phyloP scores from a whole-genome alignment of 2,329 filamentous ascomycete species.

The Aspergillus sergii region DNA sequence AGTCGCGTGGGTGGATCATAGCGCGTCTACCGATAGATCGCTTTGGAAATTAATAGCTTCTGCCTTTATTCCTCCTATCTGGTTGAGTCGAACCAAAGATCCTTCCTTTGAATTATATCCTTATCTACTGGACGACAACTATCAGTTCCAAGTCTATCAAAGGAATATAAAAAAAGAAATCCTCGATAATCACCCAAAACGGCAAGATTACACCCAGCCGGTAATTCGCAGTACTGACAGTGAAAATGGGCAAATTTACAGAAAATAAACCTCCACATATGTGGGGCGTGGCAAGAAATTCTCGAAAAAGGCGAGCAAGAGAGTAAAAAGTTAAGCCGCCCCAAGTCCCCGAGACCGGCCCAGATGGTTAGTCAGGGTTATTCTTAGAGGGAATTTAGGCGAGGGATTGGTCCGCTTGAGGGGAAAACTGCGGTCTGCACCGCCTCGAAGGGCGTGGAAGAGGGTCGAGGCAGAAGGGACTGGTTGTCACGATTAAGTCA shows the following conservation, averaged over 20 bases:
- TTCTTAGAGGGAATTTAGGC: constrained; percentile 7
- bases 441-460: constrained; percentile 9
- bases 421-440: constrained; percentile 4
- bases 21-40: constrained; percentile 25
- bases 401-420: not conserved
- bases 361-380: constrained; percentile 13
- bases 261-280: constrained; percentile 6
- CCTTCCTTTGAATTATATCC: not conserved
- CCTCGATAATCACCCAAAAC: constrained; percentile 12
- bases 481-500: constrained; percentile 2
- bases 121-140: not conserved
- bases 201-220: constrained; percentile 4
- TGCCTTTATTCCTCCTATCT: constrained; percentile 1
- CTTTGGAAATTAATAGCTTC: not conserved
- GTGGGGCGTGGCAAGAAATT: constrained; percentile 39
- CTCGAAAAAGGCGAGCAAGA: constrained; percentile 23
- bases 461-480: not conserved
- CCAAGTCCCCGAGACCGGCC: constrained; percentile 29
- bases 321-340: constrained; percentile 10
- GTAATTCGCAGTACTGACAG: constrained; percentile 3
- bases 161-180: not conserved
- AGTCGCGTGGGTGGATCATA: constrained; percentile 24
- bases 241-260: constrained; percentile 5
- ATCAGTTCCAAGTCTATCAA: not conserved
- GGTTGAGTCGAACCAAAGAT: not conserved